Evolutionary conservation across 176 grass and related monocot genomes (phyloP).

Genomic region (Musa beccarii): DNA sequence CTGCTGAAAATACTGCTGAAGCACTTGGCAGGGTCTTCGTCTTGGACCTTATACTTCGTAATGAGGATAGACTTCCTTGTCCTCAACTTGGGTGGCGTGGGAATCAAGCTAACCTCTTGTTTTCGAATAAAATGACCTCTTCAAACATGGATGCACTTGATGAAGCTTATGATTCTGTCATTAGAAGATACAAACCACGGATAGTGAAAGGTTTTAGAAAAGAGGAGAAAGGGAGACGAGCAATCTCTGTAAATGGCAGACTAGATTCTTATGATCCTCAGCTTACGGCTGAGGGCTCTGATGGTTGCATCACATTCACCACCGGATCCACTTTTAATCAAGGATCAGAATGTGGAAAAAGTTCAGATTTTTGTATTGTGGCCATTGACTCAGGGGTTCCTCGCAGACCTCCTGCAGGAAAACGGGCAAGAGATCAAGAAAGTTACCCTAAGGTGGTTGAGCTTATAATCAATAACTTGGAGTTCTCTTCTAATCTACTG

Average conservation of each 20-base stretch:
- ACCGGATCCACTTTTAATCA: constrained; percentile 17
- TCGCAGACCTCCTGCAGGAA: constrained; percentile 68
- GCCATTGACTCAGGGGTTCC: constrained; percentile 85
- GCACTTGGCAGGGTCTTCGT: constrained; percentile 82
- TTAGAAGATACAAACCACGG: constrained; percentile 44
- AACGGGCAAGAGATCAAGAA: constrained; percentile 75
- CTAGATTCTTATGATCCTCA: constrained; percentile 38
- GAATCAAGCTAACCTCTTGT: constrained; percentile 80
- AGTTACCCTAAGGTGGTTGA: constrained; percentile 81
- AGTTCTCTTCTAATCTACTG: constrained; percentile 72
- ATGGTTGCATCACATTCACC: constrained; percentile 10
- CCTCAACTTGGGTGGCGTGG: constrained; percentile 86
- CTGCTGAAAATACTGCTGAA: constrained; percentile 66
- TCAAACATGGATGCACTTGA: constrained; percentile 55
- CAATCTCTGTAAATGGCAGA: constrained; percentile 62
- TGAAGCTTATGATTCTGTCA: constrained; percentile 32
- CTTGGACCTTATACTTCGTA: constrained; percentile 78
- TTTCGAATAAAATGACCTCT: constrained; percentile 49
- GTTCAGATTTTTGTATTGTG: constrained; percentile 54
- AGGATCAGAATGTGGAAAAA: constrained; percentile 26
- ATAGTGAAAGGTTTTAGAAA: constrained; percentile 42
- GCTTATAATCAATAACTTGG: constrained; percentile 64
- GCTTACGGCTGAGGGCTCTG: background rate
- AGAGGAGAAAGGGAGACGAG: constrained; percentile 63
- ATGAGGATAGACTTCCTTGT: constrained; percentile 85